Evolutionary conservation across 2,329 filamentous ascomycete genomes (phyloP).

Genomic region (Curvularia spicifera): DNA sequence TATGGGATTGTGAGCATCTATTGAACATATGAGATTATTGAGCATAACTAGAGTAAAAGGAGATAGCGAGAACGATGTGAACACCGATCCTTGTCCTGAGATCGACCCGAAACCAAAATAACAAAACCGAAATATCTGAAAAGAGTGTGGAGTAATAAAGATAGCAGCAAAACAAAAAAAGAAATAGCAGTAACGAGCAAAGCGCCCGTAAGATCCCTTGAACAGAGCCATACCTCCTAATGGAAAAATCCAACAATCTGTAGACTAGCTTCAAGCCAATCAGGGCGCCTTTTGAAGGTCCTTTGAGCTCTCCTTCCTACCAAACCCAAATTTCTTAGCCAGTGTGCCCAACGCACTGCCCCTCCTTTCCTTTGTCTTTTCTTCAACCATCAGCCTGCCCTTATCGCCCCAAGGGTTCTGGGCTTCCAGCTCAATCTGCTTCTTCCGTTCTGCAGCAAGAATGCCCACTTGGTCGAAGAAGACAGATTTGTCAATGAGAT

Average conservation of each 20-base stretch:
- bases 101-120: background rate
- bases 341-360: conserved; percentile 14
- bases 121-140: background rate
- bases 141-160: background rate
- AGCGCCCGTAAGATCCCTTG: background rate
- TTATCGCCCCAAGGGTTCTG: conserved; percentile 43
- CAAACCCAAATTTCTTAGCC: conserved; percentile 32
- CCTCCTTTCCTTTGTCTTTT: conserved; percentile 20
- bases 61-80: background rate
- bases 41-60: background rate
- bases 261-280: background rate
- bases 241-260: background rate
- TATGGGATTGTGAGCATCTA: background rate
- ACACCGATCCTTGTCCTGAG: background rate
- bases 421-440: conserved; percentile 36
- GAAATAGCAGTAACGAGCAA: background rate
- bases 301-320: conserved; percentile 25
- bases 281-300: background rate
- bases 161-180: background rate
- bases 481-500: conserved; percentile 40
- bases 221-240: background rate
- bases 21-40: background rate
- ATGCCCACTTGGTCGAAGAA: conserved; percentile 42
- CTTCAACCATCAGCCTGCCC: conserved; percentile 22
- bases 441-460: conserved; percentile 34